Evolutionary conservation across 305 asterid species (phyloP).

Genomic region (Fraxinus nigra): DNA sequence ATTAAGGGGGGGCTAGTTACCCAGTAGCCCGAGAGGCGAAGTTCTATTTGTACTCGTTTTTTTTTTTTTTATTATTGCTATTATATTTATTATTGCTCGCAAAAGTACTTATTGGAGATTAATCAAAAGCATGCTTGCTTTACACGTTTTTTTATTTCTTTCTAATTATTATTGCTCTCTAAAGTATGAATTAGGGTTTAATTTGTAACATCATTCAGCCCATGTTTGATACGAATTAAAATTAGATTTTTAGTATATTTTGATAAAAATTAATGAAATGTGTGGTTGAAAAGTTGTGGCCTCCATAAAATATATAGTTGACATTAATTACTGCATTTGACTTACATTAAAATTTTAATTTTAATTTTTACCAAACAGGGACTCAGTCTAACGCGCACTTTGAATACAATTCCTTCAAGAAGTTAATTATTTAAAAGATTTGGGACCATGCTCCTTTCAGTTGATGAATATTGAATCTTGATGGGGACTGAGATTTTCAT

Average conservation of each 20-base stretch:
- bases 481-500: not conserved
- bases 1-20: too few species aligned
- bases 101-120: not conserved
- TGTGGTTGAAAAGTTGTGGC: too few species aligned
- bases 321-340: too few species aligned
- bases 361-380: too few species aligned
- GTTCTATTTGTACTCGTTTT: too few species aligned
- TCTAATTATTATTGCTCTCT: not conserved
- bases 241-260: too few species aligned
- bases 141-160: not conserved
- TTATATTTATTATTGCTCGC: not conserved
- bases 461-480: not conserved
- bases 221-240: too few species aligned
- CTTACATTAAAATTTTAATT: too few species aligned
- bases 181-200: not conserved
- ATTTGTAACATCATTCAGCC: not conserved
- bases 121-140: not conserved
- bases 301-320: too few species aligned
- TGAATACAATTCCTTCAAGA: not conserved
- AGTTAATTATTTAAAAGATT: not conserved
- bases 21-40: too few species aligned
- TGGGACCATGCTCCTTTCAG: not conserved
- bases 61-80: not conserved
- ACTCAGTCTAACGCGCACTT: not conserved
- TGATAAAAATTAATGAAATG: too few species aligned